Percentiles rank a stretch among this genome's conserved stretches.
phyloP scores from a whole-genome alignment of 2,329 filamentous ascomycete species.

The Clarireedia sp. region DNA sequence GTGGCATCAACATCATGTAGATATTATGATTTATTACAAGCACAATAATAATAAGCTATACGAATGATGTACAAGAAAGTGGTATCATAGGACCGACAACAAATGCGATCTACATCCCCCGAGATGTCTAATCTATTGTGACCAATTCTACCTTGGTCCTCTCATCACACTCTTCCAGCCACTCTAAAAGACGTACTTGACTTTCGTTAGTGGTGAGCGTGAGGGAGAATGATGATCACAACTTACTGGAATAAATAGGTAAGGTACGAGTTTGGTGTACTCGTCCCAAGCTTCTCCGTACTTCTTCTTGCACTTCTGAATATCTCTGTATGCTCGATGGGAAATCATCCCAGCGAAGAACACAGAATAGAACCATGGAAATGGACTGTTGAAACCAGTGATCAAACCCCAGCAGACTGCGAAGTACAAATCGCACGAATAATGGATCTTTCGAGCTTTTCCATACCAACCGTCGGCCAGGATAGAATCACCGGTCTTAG shows the following conservation, averaged over 20 bases:
- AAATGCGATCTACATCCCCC: not conserved
- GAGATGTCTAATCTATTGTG: not conserved
- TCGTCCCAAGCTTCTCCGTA: constrained; percentile 77
- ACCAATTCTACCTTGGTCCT: not conserved
- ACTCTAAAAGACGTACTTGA: constrained; percentile 2
- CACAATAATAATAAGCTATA: not conserved
- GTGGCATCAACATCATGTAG: no score
- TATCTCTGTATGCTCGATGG: constrained; percentile 69
- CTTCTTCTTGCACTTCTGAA: constrained; percentile 65
- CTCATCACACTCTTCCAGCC: not conserved
- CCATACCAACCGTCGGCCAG: constrained; percentile 83
- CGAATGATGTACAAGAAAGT: not conserved
- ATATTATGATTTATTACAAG: not conserved
- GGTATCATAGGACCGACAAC: not conserved
- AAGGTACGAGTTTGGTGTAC: constrained; percentile 73
- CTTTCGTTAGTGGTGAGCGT: not conserved
- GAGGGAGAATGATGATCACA: not conserved
- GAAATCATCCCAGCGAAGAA: constrained; percentile 77
- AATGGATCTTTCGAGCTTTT: constrained; percentile 71
- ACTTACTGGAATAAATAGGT: constrained; percentile 69
- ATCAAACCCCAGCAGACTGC: constrained; percentile 73
- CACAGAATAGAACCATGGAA: constrained; percentile 82
- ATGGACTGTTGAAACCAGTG: constrained; percentile 71
- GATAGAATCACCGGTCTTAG: constrained; percentile 65
- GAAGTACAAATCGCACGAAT: constrained; percentile 73